phyloP scores from a whole-genome alignment of 2,329 filamentous ascomycete species.

The Cadophora sp. region DNA sequence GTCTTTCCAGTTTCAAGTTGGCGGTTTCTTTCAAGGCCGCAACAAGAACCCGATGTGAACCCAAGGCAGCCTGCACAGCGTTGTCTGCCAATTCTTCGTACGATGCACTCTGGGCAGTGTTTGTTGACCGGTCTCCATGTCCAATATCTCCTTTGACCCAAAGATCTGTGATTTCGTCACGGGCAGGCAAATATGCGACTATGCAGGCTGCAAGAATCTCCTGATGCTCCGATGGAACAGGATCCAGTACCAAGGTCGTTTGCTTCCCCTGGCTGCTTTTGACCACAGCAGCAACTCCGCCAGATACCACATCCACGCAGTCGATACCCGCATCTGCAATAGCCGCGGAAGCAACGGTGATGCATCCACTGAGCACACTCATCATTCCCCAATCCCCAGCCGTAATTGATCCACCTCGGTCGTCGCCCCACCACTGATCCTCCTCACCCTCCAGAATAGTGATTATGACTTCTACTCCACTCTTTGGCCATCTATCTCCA shows the following conservation, averaged over 20 bases:
- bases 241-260: slow-evolving; percentile 73
- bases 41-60: slow-evolving; percentile 63
- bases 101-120: slow-evolving; percentile 45
- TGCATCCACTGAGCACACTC: slow-evolving; percentile 89
- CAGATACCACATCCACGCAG: slow-evolving; percentile 87
- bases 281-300: slow-evolving; percentile 86
- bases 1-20: slow-evolving; percentile 45
- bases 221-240: slow-evolving; percentile 80
- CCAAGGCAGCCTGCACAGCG: slow-evolving; percentile 67
- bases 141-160: slow-evolving; percentile 84
- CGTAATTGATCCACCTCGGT: slow-evolving; percentile 53
- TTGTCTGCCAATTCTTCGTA: slow-evolving; percentile 64
- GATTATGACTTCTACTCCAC: slow-evolving; percentile 91
- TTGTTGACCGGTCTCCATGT: slow-evolving; percentile 42
- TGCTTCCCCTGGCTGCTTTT: slow-evolving; percentile 42
- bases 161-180: slow-evolving; percentile 92
- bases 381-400: slow-evolving; percentile 84
- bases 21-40: slow-evolving; percentile 66
- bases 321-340: slow-evolving; percentile 95
- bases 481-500: slow-evolving; percentile 97
- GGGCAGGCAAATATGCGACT: slow-evolving; percentile 83
- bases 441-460: slow-evolving; percentile 95
- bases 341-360: slow-evolving; percentile 91
- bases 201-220: slow-evolving; percentile 84
- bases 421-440: slow-evolving; percentile 70